phyloP scores from a whole-genome alignment of 495 filamentous ascomycete genomes.

The Jackrogersella multiformis region DNA sequence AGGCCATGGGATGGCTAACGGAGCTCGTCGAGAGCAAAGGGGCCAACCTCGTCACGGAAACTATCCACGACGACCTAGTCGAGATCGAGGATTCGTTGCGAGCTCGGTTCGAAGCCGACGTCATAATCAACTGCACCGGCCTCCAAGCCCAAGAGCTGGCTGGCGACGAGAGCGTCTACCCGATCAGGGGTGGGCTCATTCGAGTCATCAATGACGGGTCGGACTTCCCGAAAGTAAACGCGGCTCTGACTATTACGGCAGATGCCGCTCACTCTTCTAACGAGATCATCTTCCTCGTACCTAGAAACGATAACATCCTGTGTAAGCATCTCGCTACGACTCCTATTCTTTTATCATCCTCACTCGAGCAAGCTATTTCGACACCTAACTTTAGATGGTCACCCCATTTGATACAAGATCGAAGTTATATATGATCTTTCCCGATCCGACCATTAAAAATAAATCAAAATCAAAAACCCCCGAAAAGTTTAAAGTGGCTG shows the following conservation, averaged over 20 bases:
- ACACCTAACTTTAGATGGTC: neutral
- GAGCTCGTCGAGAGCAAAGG: constrained; percentile 58
- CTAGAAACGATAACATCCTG: constrained; percentile 61
- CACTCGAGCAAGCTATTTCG: neutral
- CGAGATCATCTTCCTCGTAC: constrained; percentile 62
- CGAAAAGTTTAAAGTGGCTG: neutral
- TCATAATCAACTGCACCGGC: constrained; percentile 60
- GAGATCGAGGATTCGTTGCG: constrained; percentile 52
- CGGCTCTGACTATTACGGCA: constrained; percentile 54
- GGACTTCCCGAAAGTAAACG: constrained; percentile 57
- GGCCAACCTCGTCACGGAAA: constrained; percentile 52
- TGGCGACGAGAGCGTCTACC: constrained; percentile 52
- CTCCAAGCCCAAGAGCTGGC: constrained; percentile 50
- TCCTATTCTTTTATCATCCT: neutral
- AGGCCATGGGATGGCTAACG: constrained; percentile 57
- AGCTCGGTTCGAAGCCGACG: constrained; percentile 51
- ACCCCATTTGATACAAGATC: neutral
- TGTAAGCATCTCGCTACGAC: constrained; percentile 25
- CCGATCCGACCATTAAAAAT: neutral
- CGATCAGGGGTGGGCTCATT: constrained; percentile 58
- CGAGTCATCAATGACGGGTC: constrained; percentile 62
- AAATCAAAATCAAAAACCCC: neutral
- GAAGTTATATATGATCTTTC: neutral
- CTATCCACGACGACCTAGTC: constrained; percentile 53
- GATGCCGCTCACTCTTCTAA: constrained; percentile 47